Percentiles rank a stretch among this genome's conserved stretches.
Conservation (phyloP, 2,329 filamentous ascomycete species). For the Aureobasidium sp. region DNA sequence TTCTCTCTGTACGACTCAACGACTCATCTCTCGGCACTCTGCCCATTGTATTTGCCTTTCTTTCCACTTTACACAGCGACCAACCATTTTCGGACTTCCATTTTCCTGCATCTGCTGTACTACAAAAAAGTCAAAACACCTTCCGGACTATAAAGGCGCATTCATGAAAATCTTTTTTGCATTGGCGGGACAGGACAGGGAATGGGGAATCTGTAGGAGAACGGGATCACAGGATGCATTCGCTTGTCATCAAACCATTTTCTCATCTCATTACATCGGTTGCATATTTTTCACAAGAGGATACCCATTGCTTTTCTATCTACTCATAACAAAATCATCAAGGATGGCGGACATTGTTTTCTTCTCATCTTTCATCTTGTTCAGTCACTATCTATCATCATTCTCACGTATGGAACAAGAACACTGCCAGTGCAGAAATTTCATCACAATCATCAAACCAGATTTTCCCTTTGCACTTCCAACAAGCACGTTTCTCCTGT, state of each 20-base stretch:
- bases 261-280: not conserved
- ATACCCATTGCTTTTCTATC: conserved; percentile 10
- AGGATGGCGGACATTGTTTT: not conserved
- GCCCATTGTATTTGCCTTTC: not conserved
- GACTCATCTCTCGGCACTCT: not conserved
- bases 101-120: conserved; percentile 9
- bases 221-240: conserved; percentile 13
- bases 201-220: not conserved
- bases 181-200: not conserved
- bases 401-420: not conserved
- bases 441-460: not conserved
- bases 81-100: not conserved
- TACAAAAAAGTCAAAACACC: conserved; percentile 8
- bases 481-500: not conserved
- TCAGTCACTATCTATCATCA: not conserved
- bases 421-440: not conserved
- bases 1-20: conserved; percentile 12
- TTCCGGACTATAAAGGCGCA: conserved; percentile 10
- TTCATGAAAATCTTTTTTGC: not conserved
- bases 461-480: not conserved
- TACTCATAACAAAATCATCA: not conserved
- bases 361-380: not conserved
- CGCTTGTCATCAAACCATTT: conserved; percentile 13
- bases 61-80: not conserved
- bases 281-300: conserved; percentile 12